Conservation (phyloP, 2,329 filamentous ascomycete species). For the Hypoxylon rubiginosum region DNA sequence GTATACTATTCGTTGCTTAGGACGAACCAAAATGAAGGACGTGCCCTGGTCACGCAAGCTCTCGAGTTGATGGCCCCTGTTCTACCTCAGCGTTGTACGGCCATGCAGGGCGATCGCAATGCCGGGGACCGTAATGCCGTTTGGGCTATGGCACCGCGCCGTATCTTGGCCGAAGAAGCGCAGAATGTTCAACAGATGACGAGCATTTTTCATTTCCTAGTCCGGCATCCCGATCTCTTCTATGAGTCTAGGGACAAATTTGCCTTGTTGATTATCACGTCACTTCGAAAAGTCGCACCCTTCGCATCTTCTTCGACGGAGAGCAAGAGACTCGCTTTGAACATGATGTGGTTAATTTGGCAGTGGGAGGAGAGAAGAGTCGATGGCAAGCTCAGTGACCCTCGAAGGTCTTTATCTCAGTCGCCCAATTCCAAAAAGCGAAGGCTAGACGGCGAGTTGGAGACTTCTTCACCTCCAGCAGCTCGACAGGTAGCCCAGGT, state of each 20-base stretch:
- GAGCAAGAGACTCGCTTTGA: conserved; percentile 89
- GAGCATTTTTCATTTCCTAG: conserved; percentile 96
- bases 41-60: conserved; percentile 91
- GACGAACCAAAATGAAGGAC: conserved; percentile 95
- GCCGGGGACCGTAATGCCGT: conserved; percentile 79
- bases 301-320: conserved; percentile 89
- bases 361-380: conserved; percentile 91
- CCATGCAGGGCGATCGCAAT: conserved; percentile 55
- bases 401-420: conserved; percentile 65
- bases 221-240: conserved; percentile 91
- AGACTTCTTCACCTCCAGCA: conserved; percentile 67
- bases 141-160: conserved; percentile 91
- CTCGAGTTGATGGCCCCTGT: conserved; percentile 96
- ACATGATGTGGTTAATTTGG: conserved; percentile 91
- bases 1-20: conserved; percentile 93
- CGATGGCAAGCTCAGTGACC: conserved; percentile 65
- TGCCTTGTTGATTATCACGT: conserved; percentile 87
- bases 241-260: conserved; percentile 96
- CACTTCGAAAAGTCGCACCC: conserved; percentile 87
- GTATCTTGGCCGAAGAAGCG: conserved; percentile 92
- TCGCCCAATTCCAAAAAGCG: conserved; percentile 83
- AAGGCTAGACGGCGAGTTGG: conserved; percentile 75
- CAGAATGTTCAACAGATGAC: conserved; percentile 96
- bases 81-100: conserved; percentile 84
- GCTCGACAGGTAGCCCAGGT: conserved; percentile 60